Evolutionary conservation across 2,329 filamentous ascomycete genomes (phyloP), one percentile per base, ranked within the genome.

Genomic region (Endoconidiophora polonica): DNA sequence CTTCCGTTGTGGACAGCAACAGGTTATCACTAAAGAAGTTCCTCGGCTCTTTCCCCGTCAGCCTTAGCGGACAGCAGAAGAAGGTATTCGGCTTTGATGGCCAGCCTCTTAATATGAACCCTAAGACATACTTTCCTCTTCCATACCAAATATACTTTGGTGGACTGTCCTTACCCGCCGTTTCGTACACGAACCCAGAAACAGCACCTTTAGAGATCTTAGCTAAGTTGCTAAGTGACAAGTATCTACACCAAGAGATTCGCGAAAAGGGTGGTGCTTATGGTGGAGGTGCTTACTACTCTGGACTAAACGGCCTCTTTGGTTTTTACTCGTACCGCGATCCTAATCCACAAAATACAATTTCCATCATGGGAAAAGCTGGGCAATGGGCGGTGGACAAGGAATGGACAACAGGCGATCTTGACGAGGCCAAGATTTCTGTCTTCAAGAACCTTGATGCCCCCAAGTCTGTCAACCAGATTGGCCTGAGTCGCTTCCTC

Each of bases 91-190:
- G 45, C 29, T 51, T 49, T 22, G 24, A 50, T 22, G 52, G 45
- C 5, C 52, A 51, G 38, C 44, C 51, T 9, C 29, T 52, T 3
- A 38, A 44, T 26, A 16, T 52, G 4, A 24, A 46, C 29, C 69
- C 71, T 56, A 91, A 87, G 62, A 81, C 86, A 0, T 93, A 96
- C 66, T 96, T 94, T 66, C 83, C 90, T 22, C 72, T 98, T 16
- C 91, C 91, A 0, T 98, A 94, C 65, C 91, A 98, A 65, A 91
- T 98, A 33, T 95, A 94, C 62, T 96, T 96, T 61, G 86, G 90
- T 5, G 83, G 81, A 14, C 72, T 91, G 42, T 82, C 86, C 16
- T 66, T 94, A 12, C 80, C 84, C 5, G 94, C 90, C 0, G 82
- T 83, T 0, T 84, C 88, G 0, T 98, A 95, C 64, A 81, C 78